Evolutionary conservation across 108 stramenopile genomes (phyloP), one percentile per base, ranked within the genome.

Genomic region (Aurantiochytrium sp.): DNA sequence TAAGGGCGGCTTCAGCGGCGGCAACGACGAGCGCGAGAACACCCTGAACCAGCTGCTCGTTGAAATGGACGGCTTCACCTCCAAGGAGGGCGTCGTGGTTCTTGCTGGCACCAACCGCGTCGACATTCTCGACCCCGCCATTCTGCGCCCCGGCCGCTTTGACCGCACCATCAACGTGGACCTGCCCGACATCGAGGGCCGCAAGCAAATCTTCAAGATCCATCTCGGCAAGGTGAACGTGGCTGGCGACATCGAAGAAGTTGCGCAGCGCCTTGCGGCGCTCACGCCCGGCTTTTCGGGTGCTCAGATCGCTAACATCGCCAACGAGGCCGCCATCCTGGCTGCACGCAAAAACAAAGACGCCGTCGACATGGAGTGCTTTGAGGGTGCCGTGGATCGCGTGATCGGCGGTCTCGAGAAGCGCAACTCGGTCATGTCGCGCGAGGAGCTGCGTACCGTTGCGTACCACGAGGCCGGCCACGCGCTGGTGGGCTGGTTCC

Each of bases 391-490:
- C 8, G 94, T 93, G 8, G 98, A 98, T 87, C 94, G 98, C 55
- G 94, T 99, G 85, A 95, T 99, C 86, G 97, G 96, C 30, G 98
- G 98, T n/a, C 90, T 99, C 88, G 97, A 97, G 88, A 88, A 88
- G 88, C 93, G 94, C 68, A 94, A 96, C 89, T 95, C 96, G 89
- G 95, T 98, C 85, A 97, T 98, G 95, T 93, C 95, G 54, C 87
- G 90, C 24, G 94, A 96, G 52, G 97, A 98, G 91, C 93, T 93
- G 86, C 85, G 90, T 24, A 96, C 97, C 52, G 97, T 98, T 37
- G 98, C 98, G 3, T 95, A 97, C 92, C 98, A 98, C 89, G 98
- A 98, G 93, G 97, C 98, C 15, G 98, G 98, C n/a, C 97, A 98
- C 87, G 96, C 97, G 31, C 95, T 97, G 31, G 96, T 93, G 1